Percentiles rank a stretch among this genome's conserved stretches.
These are phyloP conservation scores for Pythium utonaiense DNA, from an alignment of 352 stramenopile species.

Conservation along the genomic window DNA sequence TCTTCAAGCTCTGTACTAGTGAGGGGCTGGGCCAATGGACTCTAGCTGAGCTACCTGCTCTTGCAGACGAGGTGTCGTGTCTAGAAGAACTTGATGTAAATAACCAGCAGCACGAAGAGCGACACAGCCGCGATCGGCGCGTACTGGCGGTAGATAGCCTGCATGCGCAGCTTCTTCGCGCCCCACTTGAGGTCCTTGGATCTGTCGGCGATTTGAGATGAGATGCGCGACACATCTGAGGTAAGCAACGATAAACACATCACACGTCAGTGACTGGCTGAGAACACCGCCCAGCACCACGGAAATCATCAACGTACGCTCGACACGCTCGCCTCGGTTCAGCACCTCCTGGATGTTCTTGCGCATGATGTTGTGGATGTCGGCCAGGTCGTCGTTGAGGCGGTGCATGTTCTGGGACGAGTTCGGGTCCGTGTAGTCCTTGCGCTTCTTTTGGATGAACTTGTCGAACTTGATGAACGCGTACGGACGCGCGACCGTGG, in stretches of 20 bases:
- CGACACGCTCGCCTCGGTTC: slow-evolving; percentile 86
- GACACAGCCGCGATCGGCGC: slow-evolving; percentile 73
- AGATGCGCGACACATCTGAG: slow-evolving; percentile 87
- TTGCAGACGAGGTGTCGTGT: background rate
- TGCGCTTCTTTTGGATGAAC: slow-evolving; percentile 97
- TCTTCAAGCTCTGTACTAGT: too few species aligned
- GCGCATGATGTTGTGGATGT: slow-evolving; percentile 99
- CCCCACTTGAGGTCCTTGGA: slow-evolving; percentile 98
- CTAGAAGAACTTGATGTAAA: slow-evolving; percentile 91
- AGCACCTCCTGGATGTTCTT: slow-evolving; percentile 97
- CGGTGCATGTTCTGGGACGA: slow-evolving; percentile 94
- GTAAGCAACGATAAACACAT: background rate
- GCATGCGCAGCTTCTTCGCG: slow-evolving; percentile 91
- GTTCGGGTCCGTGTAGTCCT: slow-evolving; percentile 96
- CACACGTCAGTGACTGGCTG: too few species aligned
- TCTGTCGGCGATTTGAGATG: slow-evolving; percentile 88
- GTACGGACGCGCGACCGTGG: slow-evolving; percentile 96
- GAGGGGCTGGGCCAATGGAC: too few species aligned
- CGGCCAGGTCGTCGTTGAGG: slow-evolving; percentile 96
- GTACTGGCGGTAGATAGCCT: slow-evolving; percentile 88
- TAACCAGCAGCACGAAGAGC: slow-evolving; percentile 84
- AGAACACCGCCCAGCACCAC: too few species aligned
- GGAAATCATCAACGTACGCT: slow-evolving; percentile 60
- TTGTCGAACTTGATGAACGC: slow-evolving; percentile 99
- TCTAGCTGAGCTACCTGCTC: background rate